A percentile compares a stretch with the other conserved stretches of the same genome.
Conservation (phyloP, 148 eudicot genomes). For the Vaccinium darrowii region DNA sequence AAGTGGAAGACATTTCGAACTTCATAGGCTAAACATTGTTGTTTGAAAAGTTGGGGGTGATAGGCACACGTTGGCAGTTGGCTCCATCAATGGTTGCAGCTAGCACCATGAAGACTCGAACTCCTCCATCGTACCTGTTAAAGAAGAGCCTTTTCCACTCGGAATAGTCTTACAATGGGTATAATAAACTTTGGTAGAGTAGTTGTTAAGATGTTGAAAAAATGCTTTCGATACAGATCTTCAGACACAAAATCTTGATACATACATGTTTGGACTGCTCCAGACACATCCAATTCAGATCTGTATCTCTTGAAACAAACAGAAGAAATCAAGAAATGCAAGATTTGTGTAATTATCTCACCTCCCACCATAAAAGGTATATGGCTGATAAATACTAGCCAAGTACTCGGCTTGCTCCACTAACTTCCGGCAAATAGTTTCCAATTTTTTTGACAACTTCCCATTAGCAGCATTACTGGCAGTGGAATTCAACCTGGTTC, state of each 20-base stretch:
- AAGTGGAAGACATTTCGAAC: neutral
- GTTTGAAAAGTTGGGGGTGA: neutral
- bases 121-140: too few species aligned
- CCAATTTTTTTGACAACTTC: conserved; percentile 46
- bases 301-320: neutral
- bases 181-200: too few species aligned
- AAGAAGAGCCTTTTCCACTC: too few species aligned
- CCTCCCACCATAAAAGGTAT: conserved; percentile 96
- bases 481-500: conserved; percentile 42
- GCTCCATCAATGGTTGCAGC: neutral
- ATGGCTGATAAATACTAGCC: conserved; percentile 81
- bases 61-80: neutral
- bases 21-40: neutral
- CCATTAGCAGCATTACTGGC: conserved; percentile 45
- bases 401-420: conserved; percentile 88
- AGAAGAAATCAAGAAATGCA: neutral
- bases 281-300: neutral
- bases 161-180: too few species aligned
- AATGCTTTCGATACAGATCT: neutral
- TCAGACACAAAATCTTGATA: too few species aligned
- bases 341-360: conserved; percentile 20
- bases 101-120: neutral
- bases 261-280: neutral
- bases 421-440: conserved; percentile 64
- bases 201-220: neutral